phyloP scores from a whole-genome alignment of 2,329 filamentous ascomycete genomes.

The Scorias spongiosa region DNA sequence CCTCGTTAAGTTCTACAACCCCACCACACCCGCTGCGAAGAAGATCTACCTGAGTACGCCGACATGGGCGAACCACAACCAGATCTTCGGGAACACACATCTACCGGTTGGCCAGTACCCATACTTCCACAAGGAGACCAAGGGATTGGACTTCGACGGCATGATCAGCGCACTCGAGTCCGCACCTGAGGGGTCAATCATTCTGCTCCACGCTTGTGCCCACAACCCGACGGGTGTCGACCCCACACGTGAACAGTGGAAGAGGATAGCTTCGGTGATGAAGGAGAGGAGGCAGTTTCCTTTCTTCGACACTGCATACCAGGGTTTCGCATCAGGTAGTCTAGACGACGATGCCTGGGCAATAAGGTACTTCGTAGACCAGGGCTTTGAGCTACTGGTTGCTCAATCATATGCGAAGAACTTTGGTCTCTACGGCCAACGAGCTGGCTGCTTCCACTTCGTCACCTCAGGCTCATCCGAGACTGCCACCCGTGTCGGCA shows the following conservation, averaged over 20 bases:
- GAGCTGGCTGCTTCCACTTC: slow-evolving; percentile 91
- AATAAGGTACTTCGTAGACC: slow-evolving; percentile 85
- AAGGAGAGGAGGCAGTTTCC: slow-evolving; percentile 73
- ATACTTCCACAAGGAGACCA: slow-evolving; percentile 81
- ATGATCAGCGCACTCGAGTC: slow-evolving; percentile 58
- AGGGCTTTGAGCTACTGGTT: slow-evolving; percentile 57
- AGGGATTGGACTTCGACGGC: slow-evolving; percentile 81
- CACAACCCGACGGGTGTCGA: slow-evolving; percentile 98
- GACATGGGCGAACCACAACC: slow-evolving; percentile 97
- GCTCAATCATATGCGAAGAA: slow-evolving; percentile 41
- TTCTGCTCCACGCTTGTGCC: slow-evolving; percentile 87
- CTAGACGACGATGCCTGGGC: slow-evolving; percentile 74
- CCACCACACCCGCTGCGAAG: slow-evolving; percentile 41
- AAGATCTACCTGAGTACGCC: slow-evolving; percentile 84
- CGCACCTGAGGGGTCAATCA: slow-evolving; percentile 66
- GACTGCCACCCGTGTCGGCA: slow-evolving; percentile 51
- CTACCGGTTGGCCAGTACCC: slow-evolving; percentile 71
- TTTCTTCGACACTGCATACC: slow-evolving; percentile 97
- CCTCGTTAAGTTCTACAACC: slow-evolving; percentile 75
- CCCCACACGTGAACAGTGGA: slow-evolving; percentile 88
- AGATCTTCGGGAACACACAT: slow-evolving; percentile 88
- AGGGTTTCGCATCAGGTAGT: slow-evolving; percentile 90
- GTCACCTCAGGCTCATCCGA: slow-evolving; percentile 57
- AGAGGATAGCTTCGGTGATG: slow-evolving; percentile 67
- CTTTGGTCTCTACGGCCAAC: slow-evolving; percentile 82